Conservation (phyloP, 208 protist genomes). For the Vickermania ingenoplastis region DNA sequence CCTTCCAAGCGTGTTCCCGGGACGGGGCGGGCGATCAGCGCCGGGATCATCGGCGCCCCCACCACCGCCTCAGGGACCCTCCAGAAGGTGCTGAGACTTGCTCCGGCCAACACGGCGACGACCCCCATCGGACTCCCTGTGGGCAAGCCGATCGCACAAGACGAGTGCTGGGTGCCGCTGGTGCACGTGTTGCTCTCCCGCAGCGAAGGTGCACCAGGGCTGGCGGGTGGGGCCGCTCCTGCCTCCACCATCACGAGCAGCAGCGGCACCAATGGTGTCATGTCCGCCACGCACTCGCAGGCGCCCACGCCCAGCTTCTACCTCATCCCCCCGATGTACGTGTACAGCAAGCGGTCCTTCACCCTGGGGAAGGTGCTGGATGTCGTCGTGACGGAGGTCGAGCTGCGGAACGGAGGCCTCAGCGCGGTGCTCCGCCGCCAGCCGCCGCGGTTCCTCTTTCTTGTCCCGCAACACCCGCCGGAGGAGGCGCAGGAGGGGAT, state of each 20-base stretch:
- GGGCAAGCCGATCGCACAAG: background rate
- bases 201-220: background rate
- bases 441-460: conserved; percentile 45
- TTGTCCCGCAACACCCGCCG: conserved; percentile 14
- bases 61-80: background rate
- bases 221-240: background rate
- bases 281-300: too few species aligned
- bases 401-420: conserved; percentile 13
- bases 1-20: background rate
- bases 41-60: background rate
- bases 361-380: conserved; percentile 59
- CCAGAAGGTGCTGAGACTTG: too few species aligned
- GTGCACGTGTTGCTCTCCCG: background rate
- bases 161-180: background rate
- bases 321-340: conserved; percentile 59
- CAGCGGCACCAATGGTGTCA: background rate
- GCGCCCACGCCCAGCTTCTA: conserved; percentile 26
- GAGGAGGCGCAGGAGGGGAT: conserved; percentile 6
- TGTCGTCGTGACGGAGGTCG: conserved; percentile 39
- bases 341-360: conserved; percentile 38
- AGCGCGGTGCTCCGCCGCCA: conserved; percentile 3
- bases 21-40: background rate
- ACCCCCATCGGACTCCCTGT: background rate
- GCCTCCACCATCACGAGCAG: background rate
- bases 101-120: background rate